Conservation (phyloP, 495 filamentous ascomycete species). For the Chaetomium tenue region DNA sequence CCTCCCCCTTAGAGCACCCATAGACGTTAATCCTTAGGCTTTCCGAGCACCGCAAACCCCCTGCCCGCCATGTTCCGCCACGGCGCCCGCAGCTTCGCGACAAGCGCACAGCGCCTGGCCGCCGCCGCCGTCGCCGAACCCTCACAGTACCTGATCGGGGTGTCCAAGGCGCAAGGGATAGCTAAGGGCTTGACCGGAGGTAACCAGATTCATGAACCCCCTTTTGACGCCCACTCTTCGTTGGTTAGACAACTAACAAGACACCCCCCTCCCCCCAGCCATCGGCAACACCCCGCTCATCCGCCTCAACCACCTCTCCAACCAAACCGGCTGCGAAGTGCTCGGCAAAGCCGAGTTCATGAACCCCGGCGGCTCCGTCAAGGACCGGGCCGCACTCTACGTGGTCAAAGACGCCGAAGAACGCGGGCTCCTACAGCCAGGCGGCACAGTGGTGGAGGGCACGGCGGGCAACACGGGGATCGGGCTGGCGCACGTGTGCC, state of each 20-base stretch:
- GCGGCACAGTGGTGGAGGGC: conserved; percentile 93
- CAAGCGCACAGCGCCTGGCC: conserved; percentile 45
- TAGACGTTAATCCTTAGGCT: not conserved
- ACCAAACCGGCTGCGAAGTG: conserved; percentile 89
- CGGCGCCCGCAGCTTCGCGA: conserved; percentile 50
- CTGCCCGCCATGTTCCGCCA: conserved; percentile 50
- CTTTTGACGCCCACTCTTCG: not conserved
- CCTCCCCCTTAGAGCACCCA: not conserved
- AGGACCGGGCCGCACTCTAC: conserved; percentile 94
- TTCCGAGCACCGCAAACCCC: not conserved
- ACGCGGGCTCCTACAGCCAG: conserved; percentile 71
- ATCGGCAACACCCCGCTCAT: conserved; percentile 98
- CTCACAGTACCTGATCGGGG: conserved; percentile 41
- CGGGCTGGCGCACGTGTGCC: conserved; percentile 93
- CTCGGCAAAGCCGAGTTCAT: conserved; percentile 98
- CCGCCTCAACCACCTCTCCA: conserved; percentile 80
- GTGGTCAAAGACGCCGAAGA: conserved; percentile 93
- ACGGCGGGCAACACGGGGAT: conserved; percentile 98
- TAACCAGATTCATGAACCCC: conserved; percentile 38
- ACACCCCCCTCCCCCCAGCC: conserved; percentile 42
- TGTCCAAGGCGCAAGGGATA: conserved; percentile 81
- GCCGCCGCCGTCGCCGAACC: conserved; percentile 32
- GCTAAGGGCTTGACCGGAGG: conserved; percentile 84
- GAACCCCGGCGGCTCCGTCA: conserved; percentile 94
- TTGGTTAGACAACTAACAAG: not conserved